These are phyloP conservation scores for Nitzschia sp. DNA, from an alignment of 108 stramenopile genomes.

Conservation along the genomic window DNA sequence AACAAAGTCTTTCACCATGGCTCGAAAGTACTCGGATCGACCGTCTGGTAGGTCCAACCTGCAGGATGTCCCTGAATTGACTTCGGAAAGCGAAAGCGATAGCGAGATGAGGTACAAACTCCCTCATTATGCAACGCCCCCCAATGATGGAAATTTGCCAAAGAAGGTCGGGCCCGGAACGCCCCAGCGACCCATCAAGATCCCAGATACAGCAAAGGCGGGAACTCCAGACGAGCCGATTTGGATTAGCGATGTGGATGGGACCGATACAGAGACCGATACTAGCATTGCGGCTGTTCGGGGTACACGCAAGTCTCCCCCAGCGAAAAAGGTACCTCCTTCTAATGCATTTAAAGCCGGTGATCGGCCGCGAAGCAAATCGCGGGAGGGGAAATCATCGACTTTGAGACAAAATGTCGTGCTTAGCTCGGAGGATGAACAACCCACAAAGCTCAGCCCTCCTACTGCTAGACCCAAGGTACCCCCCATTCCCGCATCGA, in stretches of 20 bases:
- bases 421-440: neutral
- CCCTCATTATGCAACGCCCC: neutral
- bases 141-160: neutral
- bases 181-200: conserved; percentile 4
- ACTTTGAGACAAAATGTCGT: neutral
- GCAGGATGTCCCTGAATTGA: neutral
- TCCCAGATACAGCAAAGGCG: neutral
- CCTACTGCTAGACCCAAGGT: no score
- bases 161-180: conserved; percentile 11
- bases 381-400: neutral
- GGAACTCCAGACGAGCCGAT: conserved; percentile 16
- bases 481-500: no score
- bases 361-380: neutral
- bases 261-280: conserved; percentile 7
- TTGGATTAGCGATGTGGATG: conserved; percentile 18
- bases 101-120: neutral
- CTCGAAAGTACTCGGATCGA: neutral
- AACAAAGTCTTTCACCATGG: conserved; percentile 7
- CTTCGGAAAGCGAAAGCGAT: conserved; percentile 16
- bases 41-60: neutral
- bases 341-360: neutral
- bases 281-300: conserved; percentile 1
- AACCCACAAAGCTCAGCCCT: no score
- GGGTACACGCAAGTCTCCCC: conserved; percentile 1
- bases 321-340: neutral